Percentiles rank a stretch among this genome's conserved stretches.
phyloP scores from a whole-genome alignment of 495 filamentous ascomycete species.

The Tuber calosporum region DNA sequence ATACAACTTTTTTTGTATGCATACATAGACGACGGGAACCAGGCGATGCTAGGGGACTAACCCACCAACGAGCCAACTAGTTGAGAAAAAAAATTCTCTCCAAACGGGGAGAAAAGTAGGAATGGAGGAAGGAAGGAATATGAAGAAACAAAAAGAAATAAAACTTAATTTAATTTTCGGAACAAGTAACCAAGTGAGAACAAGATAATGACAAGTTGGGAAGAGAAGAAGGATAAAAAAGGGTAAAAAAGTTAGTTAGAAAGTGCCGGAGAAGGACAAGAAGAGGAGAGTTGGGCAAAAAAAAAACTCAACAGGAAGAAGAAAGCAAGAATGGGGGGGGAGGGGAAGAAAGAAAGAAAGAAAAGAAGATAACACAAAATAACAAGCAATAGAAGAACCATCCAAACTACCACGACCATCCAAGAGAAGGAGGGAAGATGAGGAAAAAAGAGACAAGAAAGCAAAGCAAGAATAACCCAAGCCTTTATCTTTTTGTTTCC shows the following conservation, averaged over 20 bases:
- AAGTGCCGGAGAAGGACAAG: neutral
- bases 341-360: neutral
- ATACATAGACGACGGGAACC: neutral
- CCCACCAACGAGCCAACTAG: neutral
- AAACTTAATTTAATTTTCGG: neutral
- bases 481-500: constrained; percentile 6
- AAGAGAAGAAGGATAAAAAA: neutral
- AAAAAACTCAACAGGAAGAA: neutral
- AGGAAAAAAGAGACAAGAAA: neutral
- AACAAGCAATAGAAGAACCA: neutral
- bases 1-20: constrained; percentile 1
- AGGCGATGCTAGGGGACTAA: neutral
- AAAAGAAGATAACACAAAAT: neutral
- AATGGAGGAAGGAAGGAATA: neutral
- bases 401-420: neutral
- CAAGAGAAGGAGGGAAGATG: neutral
- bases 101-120: neutral
- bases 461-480: constrained; percentile 1
- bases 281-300: neutral
- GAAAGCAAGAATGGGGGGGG: neutral
- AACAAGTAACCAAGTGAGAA: neutral
- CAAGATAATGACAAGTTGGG: neutral
- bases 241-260: neutral
- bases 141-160: neutral
- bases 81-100: neutral